A percentile compares a stretch with the other conserved stretches of the same genome.
These are phyloP conservation scores for Amphirosellinia nigrospora DNA, from an alignment of 495 filamentous ascomycete genomes.

Conservation along the genomic window DNA sequence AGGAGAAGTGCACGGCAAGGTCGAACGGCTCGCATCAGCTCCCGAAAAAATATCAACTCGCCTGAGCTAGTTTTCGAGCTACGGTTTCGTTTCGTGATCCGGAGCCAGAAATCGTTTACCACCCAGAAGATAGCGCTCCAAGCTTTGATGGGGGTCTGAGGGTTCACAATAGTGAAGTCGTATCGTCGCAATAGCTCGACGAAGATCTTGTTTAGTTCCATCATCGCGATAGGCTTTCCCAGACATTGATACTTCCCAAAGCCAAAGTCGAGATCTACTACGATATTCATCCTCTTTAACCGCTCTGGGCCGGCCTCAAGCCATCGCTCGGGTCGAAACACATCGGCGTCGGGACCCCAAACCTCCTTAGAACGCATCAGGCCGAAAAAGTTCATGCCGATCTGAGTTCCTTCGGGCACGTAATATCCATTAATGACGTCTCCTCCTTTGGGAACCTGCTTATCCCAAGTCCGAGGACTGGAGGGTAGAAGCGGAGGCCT, in stretches of 20 bases:
- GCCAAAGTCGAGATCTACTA: slow-evolving; percentile 40
- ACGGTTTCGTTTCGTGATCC: slow-evolving; percentile 30
- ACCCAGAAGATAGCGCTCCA: slow-evolving; percentile 29
- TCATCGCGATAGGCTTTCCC: slow-evolving; percentile 46
- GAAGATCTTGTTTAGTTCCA: slow-evolving; percentile 59
- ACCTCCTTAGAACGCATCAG: slow-evolving; percentile 41
- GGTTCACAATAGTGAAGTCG: slow-evolving; percentile 54
- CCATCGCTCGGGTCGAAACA: slow-evolving; percentile 62
- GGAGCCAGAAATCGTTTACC: slow-evolving; percentile 32
- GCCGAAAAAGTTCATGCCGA: slow-evolving; percentile 43
- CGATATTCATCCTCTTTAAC: slow-evolving; percentile 40
- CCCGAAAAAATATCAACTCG: background rate
- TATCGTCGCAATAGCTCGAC: slow-evolving; percentile 59
- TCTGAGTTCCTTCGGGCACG: slow-evolving; percentile 63
- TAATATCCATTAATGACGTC: slow-evolving; percentile 58
- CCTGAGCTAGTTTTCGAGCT: background rate
- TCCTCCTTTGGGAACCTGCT: slow-evolving; percentile 55
- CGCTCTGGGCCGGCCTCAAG: slow-evolving; percentile 43
- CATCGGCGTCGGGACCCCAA: slow-evolving; percentile 53
- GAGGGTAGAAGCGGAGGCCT: slow-evolving; percentile 50
- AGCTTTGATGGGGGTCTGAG: slow-evolving; percentile 41
- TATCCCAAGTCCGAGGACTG: slow-evolving; percentile 50
- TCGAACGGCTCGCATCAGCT: background rate
- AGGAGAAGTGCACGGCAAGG: background rate
- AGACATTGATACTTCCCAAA: slow-evolving; percentile 49